These are phyloP conservation scores for Diaporthe velutina DNA, from an alignment of 2,329 filamentous ascomycete species.

Conservation along the genomic window DNA sequence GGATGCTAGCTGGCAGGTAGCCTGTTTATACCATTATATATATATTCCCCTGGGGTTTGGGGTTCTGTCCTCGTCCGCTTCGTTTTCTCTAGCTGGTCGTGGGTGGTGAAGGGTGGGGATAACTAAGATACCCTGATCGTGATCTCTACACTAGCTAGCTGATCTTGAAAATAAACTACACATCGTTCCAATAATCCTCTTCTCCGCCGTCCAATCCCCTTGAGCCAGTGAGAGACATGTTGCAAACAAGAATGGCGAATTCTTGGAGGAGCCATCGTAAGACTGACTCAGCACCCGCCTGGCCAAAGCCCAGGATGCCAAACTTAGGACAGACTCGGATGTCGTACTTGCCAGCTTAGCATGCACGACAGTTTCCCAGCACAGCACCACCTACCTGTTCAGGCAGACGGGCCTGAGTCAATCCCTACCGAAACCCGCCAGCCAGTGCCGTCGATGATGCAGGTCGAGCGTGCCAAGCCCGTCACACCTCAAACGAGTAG, in stretches of 20 bases:
- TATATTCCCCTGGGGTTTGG: conserved; percentile 42
- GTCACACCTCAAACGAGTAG: conserved; percentile 1
- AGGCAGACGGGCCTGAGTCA: conserved; percentile 3
- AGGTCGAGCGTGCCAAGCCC: conserved; percentile 23
- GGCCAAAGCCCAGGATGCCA: not conserved
- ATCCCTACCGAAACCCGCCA: not conserved
- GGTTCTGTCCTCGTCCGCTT: conserved; percentile 32
- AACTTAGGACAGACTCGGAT: not conserved
- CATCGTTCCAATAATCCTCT: not conserved
- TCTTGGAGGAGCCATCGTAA: too few species aligned
- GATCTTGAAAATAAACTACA: not conserved
- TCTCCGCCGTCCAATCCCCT: too few species aligned
- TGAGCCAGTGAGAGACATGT: not conserved
- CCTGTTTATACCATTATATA: conserved; percentile 48
- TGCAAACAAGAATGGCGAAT: too few species aligned
- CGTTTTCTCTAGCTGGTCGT: conserved; percentile 1
- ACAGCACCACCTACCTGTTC: not conserved
- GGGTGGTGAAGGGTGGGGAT: conserved; percentile 15
- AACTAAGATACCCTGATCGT: conserved; percentile 24
- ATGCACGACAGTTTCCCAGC: not conserved
- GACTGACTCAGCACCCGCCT: not conserved
- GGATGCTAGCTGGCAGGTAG: conserved; percentile 40
- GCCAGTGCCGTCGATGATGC: conserved; percentile 1
- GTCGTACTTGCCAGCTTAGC: conserved; percentile 1
- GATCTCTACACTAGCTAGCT: conserved; percentile 30